Conservation (phyloP, 805 yeast species). For the Zygoascus biomembranicola region DNA sequence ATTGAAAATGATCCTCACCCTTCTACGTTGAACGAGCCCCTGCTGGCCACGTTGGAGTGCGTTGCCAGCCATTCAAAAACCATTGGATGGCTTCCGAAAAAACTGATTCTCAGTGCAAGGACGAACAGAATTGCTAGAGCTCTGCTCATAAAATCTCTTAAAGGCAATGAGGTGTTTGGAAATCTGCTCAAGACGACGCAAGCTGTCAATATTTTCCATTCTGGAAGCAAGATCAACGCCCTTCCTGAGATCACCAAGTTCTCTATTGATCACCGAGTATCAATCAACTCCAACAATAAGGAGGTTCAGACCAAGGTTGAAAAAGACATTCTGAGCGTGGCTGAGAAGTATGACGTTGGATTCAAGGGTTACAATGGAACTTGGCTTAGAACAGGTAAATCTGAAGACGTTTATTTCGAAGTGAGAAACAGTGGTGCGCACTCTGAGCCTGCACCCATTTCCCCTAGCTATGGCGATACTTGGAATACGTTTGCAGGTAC, state of each 20-base stretch:
- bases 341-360: conserved; percentile 42
- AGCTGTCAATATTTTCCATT: conserved; percentile 57
- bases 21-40: not conserved
- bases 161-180: not conserved
- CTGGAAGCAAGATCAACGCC: conserved; percentile 73
- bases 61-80: conserved; percentile 5
- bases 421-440: conserved; percentile 6
- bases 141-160: conserved; percentile 5
- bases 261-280: conserved; percentile 56
- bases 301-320: conserved; percentile 34
- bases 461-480: conserved; percentile 36
- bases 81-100: conserved; percentile 3
- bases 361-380: conserved; percentile 29
- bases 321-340: conserved; percentile 33
- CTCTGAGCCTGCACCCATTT: conserved; percentile 46
- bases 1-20: conserved; percentile 43
- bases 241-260: conserved; percentile 56
- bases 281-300: conserved; percentile 44
- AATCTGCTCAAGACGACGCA: conserved; percentile 49
- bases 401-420: not conserved
- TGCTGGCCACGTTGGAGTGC: conserved; percentile 4
- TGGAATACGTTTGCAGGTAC: conserved; percentile 59
- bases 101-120: conserved; percentile 1
- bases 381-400: conserved; percentile 10
- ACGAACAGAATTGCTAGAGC: conserved; percentile 16